Conservation (phyloP, 2,329 filamentous ascomycete genomes). For the Diaporthe eres region DNA sequence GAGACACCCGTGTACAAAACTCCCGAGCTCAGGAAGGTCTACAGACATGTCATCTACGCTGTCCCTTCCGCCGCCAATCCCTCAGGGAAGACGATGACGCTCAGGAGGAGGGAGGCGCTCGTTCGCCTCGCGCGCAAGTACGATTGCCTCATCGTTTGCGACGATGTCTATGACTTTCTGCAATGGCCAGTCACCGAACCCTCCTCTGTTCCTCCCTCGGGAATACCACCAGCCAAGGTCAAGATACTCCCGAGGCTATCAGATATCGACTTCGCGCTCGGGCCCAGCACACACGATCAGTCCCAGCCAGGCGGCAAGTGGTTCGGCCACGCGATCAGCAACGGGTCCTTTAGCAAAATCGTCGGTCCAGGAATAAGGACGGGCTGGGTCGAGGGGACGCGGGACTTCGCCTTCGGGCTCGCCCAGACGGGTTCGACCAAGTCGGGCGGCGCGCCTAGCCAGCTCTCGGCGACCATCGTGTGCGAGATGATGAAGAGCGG, state of each 20-base stretch:
- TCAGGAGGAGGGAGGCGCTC: slow-evolving; percentile 75
- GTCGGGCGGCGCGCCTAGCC: slow-evolving; percentile 70
- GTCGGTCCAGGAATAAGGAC: slow-evolving; percentile 84
- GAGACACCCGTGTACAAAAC: slow-evolving; percentile 58
- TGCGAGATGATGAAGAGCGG: slow-evolving; percentile 62
- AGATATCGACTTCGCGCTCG: slow-evolving; percentile 81
- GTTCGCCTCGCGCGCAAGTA: slow-evolving; percentile 83
- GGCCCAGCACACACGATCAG: slow-evolving; percentile 56
- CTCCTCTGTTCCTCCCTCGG: slow-evolving; percentile 49
- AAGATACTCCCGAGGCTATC: slow-evolving; percentile 79
- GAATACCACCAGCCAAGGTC: slow-evolving; percentile 51
- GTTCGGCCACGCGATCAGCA: slow-evolving; percentile 87
- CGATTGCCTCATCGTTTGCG: slow-evolving; percentile 86
- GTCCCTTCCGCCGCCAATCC: slow-evolving; percentile 94
- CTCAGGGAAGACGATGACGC: slow-evolving; percentile 84
- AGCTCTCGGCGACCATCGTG: slow-evolving; percentile 66
- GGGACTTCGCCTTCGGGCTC: slow-evolving; percentile 65
- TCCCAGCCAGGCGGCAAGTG: slow-evolving; percentile 54
- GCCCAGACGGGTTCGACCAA: slow-evolving; percentile 67
- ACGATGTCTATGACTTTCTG: slow-evolving; percentile 96
- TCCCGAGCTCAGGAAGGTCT: slow-evolving; percentile 78
- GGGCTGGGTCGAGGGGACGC: slow-evolving; percentile 87
- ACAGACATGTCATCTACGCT: slow-evolving; percentile 88
- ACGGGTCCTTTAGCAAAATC: slow-evolving; percentile 93
- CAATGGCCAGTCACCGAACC: slow-evolving; percentile 74